Conservation (phyloP, 805 yeast species). For the Brettanomyces custersianus region DNA sequence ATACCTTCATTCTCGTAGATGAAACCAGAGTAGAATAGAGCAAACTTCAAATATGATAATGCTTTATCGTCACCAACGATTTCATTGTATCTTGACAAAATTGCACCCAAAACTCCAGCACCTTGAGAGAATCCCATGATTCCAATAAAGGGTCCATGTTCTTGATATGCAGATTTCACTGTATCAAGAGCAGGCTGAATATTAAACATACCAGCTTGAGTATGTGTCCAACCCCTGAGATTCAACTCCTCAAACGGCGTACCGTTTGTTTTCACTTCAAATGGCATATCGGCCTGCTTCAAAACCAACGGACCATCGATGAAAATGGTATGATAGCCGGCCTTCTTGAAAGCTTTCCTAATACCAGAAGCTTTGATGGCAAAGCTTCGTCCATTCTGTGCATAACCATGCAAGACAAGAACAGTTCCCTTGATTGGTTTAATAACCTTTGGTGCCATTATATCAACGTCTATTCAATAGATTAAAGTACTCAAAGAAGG, state of each 20-base stretch:
- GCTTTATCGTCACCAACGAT: conserved; percentile 40
- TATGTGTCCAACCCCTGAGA: conserved; percentile 68
- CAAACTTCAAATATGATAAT: conserved; percentile 48
- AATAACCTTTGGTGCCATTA: conserved; percentile 16
- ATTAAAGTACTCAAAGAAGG: too few species aligned
- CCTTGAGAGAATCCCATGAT: conserved; percentile 92
- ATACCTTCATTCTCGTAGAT: conserved; percentile 20
- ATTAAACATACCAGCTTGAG: conserved; percentile 25
- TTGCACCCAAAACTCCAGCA: conserved; percentile 73
- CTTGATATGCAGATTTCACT: conserved; percentile 36
- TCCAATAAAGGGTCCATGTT: conserved; percentile 81
- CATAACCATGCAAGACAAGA: conserved; percentile 86
- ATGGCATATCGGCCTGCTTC: conserved; percentile 65
- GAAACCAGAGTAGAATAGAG: conserved; percentile 65
- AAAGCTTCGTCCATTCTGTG: conserved; percentile 76
- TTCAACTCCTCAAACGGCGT: conserved; percentile 28
- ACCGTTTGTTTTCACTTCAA: conserved; percentile 39
- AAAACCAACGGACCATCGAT: conserved; percentile 70
- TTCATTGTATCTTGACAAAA: conserved; percentile 50
- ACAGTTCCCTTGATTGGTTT: conserved; percentile 36
- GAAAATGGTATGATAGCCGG: conserved; percentile 64
- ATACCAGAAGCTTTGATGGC: conserved; percentile 86
- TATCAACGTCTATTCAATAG: too few species aligned
- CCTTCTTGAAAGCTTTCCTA: conserved; percentile 58
- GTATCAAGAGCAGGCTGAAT: conserved; percentile 38